Base-by-base conservation (phyloP, 2,329 filamentous ascomycete genomes). In the Colletotrichum godetiae region DNA sequence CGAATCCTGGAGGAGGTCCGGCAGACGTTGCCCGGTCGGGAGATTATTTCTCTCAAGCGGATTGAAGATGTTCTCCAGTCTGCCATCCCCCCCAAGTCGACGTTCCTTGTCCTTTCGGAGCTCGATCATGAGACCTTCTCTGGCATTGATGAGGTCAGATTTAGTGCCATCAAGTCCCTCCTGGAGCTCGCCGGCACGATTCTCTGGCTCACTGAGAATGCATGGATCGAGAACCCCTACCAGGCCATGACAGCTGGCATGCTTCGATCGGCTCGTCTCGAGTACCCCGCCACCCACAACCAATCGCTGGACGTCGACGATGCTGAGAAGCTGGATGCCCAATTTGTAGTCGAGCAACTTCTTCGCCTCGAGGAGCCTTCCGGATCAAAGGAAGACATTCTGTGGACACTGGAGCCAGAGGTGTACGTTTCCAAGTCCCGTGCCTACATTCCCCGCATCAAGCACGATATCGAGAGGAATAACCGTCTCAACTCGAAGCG, bases 41-140 rank as follows among this genome's bases (percentile, higher is more conserved):
- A 68, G 6, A 24, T 22, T 6, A 11, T 60, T 6, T 19, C 37
- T 42, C 37, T 53, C 57, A 56, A 68, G 15, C 53, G 55, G 27
- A 7, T 67, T 42, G 24, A 37, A 12, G 61, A 46, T 29, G 15
- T 53, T 5, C 65, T 3, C 2, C 6, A 57, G 55, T 29, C 27
- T 2, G 10, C 5, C 5, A 6, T 33, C 15, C 11, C 24, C 15
- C 22, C 37, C 46, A 22, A 64, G 31, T 13, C 42, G 22, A 56
- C 56, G 22, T 55, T 78, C 74, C 29, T 64, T 62, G 64, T 70
- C 13, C 24, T 53, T 46, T 72, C 67, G 3, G 73, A 74, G 49
- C 42, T 74, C 22, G 75, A 78, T 15, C 57, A 69, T 6, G 59
- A 72, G 13, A 75, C 82, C 13, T 76, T 82, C 7, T 76, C 77